A percentile compares a stretch with the other conserved stretches of the same genome.
These are phyloP conservation scores for Marasmius tenuissimus DNA, from an alignment of 1,284 basidiomycete genomes.

Conservation along the genomic window DNA sequence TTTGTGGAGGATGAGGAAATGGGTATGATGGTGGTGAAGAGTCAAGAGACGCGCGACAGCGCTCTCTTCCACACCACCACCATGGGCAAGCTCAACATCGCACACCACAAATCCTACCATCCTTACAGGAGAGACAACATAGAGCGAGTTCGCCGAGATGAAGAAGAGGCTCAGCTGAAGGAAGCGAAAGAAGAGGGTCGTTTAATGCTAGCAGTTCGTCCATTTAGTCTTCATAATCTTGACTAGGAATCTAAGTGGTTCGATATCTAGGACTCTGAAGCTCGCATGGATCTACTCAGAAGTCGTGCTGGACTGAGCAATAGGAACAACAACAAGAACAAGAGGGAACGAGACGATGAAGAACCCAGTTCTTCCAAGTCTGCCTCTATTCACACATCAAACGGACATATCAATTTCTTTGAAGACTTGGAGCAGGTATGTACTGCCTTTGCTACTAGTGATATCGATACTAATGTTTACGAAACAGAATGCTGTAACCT, in stretches of 20 bases:
- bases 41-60: background rate
- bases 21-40: background rate
- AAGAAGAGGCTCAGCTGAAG: slow-evolving; percentile 71
- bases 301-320: slow-evolving; percentile 49
- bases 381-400: slow-evolving; percentile 10
- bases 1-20: background rate
- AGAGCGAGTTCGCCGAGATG: slow-evolving; percentile 74
- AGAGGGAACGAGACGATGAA: slow-evolving; percentile 35
- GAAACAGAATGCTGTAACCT: slow-evolving; percentile 41
- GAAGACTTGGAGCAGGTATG: slow-evolving; percentile 69
- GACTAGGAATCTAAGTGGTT: slow-evolving; percentile 15
- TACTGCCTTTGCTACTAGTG: background rate
- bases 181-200: slow-evolving; percentile 70
- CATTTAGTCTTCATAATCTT: background rate
- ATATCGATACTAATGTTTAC: background rate
- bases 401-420: slow-evolving; percentile 77
- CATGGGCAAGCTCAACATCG: slow-evolving; percentile 84
- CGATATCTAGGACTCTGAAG: slow-evolving; percentile 67
- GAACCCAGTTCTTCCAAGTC: slow-evolving; percentile 18
- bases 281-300: slow-evolving; percentile 67
- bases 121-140: slow-evolving; percentile 85
- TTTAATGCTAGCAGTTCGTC: slow-evolving; percentile 67
- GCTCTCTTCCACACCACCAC: background rate
- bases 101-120: slow-evolving; percentile 89
- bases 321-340: slow-evolving; percentile 44